Conservation (phyloP, 495 filamentous ascomycete genomes). For the Viridothelium virens region DNA sequence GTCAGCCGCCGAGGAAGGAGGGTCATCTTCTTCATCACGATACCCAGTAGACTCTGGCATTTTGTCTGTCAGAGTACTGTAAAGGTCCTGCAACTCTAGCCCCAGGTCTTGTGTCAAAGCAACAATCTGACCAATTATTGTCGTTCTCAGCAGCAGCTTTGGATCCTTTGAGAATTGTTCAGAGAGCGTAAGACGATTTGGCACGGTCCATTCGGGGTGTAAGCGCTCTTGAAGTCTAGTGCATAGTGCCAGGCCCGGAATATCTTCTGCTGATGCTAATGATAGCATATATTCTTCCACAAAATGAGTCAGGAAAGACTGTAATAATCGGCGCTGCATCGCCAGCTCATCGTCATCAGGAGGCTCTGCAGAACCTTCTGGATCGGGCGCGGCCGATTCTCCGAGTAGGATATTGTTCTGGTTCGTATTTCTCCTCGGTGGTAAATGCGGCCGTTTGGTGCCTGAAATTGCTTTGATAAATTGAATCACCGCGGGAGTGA, state of each 20-base stretch:
- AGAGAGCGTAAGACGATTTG: slow-evolving; percentile 49
- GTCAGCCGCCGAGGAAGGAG: slow-evolving; percentile 45
- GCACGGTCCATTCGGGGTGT: slow-evolving; percentile 52
- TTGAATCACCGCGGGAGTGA: slow-evolving; percentile 65
- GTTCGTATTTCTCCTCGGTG: slow-evolving; percentile 58
- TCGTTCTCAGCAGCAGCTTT: slow-evolving; percentile 54
- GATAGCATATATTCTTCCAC: slow-evolving; percentile 68
- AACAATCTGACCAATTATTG: slow-evolving; percentile 67
- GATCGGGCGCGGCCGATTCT: slow-evolving; percentile 56
- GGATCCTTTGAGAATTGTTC: slow-evolving; percentile 57
- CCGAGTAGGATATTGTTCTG: slow-evolving; percentile 42
- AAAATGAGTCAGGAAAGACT: slow-evolving; percentile 79
- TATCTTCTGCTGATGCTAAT: slow-evolving; percentile 44
- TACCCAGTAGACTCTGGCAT: slow-evolving; percentile 22
- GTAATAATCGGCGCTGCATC: slow-evolving; percentile 62
- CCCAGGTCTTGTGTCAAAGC: slow-evolving; percentile 60
- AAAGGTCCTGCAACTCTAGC: slow-evolving; percentile 46
- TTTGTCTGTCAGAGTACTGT: slow-evolving; percentile 37
- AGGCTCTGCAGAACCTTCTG: slow-evolving; percentile 58
- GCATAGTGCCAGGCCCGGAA: slow-evolving; percentile 65
- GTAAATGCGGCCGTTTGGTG: slow-evolving; percentile 63
- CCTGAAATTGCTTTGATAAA: slow-evolving; percentile 69
- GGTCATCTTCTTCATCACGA: slow-evolving; percentile 35
- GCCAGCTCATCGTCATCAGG: slow-evolving; percentile 46
- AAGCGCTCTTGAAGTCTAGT: slow-evolving; percentile 66